Evolutionary conservation across 2,329 filamentous ascomycete genomes (phyloP), one percentile per base, ranked within the genome.

Genomic region (Graphilbum ipis-grandicollis): DNA sequence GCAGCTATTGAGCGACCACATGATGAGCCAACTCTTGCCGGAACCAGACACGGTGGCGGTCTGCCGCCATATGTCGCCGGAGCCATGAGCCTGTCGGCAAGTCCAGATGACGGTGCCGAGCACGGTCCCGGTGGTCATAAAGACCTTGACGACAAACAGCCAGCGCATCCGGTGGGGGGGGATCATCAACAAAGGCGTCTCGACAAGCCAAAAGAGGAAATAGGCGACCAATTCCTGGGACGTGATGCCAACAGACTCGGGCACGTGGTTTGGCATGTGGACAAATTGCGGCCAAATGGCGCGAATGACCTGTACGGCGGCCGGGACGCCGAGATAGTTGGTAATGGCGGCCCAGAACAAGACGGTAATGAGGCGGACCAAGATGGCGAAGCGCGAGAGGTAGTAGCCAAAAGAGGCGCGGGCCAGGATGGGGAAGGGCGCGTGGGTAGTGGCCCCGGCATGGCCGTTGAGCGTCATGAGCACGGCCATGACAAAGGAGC

Each of bases 91-190:
- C 22, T 79, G 71, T 28, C 81, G 75, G 25, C 92, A 66, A 3
- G 82, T 71, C 85, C 85, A 93, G 48, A 83, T 78, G 55, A 93
- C 12, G 19, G 19, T 39, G 37, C 37, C 37, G 13, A 39, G 15
- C 3, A 32, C 29, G 10, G 37, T 23, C 21, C 15, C 23, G 7
- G 19, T 18, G 18, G 9, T 19, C 19, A 39, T 30, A 13, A 39
- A 7, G 8, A 23, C 23, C 50, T 59, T 60, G 43, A 55, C 45
- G 7, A 63, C 55, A 39, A 66, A 66, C 32, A 66, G 48, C 52
- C 55, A 66, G 18, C 57, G 50, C 25, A 68, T 51, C 37, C 57
- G 59, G 38, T 63, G 63, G 9, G 64, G 63, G 34, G 64, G 63
- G 47, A 67, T 66, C 39, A 62, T 52, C 25, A 68, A 46, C 34